A percentile compares a stretch with the other conserved stretches of the same genome.
phyloP scores from a whole-genome alignment of 805 yeast genomes.

The Cyberlindnera petersonii region DNA sequence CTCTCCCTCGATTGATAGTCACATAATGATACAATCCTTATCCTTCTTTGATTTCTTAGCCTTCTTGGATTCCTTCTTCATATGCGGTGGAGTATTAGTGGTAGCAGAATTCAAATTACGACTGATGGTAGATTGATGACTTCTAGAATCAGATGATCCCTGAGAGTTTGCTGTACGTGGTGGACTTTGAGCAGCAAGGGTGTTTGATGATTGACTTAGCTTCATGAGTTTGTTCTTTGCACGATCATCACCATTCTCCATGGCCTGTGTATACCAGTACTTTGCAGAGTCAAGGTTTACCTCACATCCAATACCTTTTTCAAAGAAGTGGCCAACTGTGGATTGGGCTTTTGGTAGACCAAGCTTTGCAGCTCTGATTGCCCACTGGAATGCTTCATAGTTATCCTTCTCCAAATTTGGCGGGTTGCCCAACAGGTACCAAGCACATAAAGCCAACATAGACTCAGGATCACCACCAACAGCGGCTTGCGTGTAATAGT shows the following conservation, averaged over 20 bases:
- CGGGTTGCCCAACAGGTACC: slow-evolving; percentile 91
- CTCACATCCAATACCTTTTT: slow-evolving; percentile 83
- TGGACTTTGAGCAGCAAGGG: background rate
- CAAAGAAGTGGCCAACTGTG: slow-evolving; percentile 78
- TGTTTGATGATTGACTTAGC: slow-evolving; percentile 1
- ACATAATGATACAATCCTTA: slow-evolving; percentile 24
- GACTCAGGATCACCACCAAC: slow-evolving; percentile 81
- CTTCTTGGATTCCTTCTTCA: slow-evolving; percentile 7
- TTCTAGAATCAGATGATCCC: background rate
- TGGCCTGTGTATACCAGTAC: slow-evolving; percentile 75
- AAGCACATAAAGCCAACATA: slow-evolving; percentile 92
- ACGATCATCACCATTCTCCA: slow-evolving; percentile 51
- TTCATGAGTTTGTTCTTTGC: slow-evolving; percentile 38
- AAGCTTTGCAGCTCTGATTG: slow-evolving; percentile 73
- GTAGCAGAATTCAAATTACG: slow-evolving; percentile 1
- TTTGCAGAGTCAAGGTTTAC: slow-evolving; percentile 53
- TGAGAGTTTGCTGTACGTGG: background rate
- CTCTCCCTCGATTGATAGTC: slow-evolving; percentile 4
- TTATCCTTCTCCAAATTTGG: slow-evolving; percentile 77
- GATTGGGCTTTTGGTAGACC: slow-evolving; percentile 80
- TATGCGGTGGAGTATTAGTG: background rate
- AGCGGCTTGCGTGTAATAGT: slow-evolving; percentile 91
- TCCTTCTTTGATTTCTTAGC: slow-evolving; percentile 10
- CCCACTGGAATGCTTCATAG: slow-evolving; percentile 93
- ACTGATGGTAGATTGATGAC: slow-evolving; percentile 4